These are phyloP conservation scores for Daldinia concentrica DNA, from an alignment of 495 filamentous ascomycete species.

Conservation along the genomic window DNA sequence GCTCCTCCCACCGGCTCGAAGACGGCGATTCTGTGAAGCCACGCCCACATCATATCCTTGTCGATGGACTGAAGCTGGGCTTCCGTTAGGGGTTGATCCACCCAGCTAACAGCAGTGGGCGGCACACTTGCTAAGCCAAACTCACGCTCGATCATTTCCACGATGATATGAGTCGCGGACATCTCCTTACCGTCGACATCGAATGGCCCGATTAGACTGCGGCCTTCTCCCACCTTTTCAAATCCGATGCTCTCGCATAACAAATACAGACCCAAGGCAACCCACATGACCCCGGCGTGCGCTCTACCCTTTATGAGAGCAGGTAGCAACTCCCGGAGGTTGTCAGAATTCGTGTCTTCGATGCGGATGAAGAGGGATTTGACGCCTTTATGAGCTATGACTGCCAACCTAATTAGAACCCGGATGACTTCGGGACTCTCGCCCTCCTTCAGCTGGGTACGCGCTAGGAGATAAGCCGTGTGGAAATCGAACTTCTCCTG, in stretches of 20 bases:
- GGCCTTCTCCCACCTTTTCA: too few species aligned
- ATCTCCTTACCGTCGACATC: too few species aligned
- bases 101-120: not conserved
- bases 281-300: not conserved
- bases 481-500: not conserved
- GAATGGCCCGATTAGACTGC: too few species aligned
- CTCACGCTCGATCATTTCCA: too few species aligned
- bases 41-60: not conserved
- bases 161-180: too few species aligned
- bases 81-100: not conserved
- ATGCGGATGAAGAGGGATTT: not conserved
- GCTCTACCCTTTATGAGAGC: not conserved
- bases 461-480: not conserved
- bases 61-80: not conserved
- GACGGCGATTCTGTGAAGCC: not conserved
- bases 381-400: not conserved
- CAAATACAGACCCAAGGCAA: not conserved
- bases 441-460: not conserved
- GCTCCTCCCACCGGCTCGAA: not conserved
- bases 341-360: not conserved
- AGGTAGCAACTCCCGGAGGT: not conserved
- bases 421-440: not conserved
- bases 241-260: not conserved
- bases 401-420: not conserved
- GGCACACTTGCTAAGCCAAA: not conserved